phyloP scores from a whole-genome alignment of 2,329 filamentous ascomycete species.

The Monosporascus sp. region DNA sequence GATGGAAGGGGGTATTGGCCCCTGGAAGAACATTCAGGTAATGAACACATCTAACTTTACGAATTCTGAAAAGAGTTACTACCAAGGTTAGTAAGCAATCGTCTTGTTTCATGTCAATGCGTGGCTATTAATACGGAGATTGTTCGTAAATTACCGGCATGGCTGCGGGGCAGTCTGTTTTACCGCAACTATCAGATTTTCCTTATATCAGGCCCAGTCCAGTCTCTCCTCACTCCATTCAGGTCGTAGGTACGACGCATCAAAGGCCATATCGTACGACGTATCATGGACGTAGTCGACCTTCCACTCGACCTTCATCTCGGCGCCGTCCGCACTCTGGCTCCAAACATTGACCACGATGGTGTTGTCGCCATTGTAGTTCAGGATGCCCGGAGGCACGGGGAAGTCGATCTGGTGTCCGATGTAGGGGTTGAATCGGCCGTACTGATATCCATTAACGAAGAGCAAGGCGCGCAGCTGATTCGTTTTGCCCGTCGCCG shows the following conservation, averaged over 20 bases:
- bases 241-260: conserved; percentile 42
- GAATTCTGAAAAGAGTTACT: too few relatives aligned
- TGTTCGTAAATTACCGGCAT: too few relatives aligned
- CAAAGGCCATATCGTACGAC: conserved; percentile 45
- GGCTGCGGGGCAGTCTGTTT: too few relatives aligned
- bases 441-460: conserved; percentile 62
- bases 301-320: conserved; percentile 43
- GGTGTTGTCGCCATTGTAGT: conserved; percentile 54
- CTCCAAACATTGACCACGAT: conserved; percentile 55
- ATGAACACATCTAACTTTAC: too few relatives aligned
- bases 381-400: conserved; percentile 52
- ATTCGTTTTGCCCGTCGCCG: conserved; percentile 26
- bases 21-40: too few relatives aligned
- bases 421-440: conserved; percentile 53
- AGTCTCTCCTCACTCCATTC: conserved; percentile 38
- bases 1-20: too few relatives aligned
- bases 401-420: conserved; percentile 57
- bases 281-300: conserved; percentile 49
- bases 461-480: conserved; percentile 48
- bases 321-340: conserved; percentile 45
- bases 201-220: conserved; percentile 25
- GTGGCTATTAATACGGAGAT: too few relatives aligned
- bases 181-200: too few relatives aligned
- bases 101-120: too few relatives aligned
- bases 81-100: too few relatives aligned